These are phyloP conservation scores for Pachyrhizus erosus DNA, from an alignment of 306 rosid species.

Conservation along the genomic window DNA sequence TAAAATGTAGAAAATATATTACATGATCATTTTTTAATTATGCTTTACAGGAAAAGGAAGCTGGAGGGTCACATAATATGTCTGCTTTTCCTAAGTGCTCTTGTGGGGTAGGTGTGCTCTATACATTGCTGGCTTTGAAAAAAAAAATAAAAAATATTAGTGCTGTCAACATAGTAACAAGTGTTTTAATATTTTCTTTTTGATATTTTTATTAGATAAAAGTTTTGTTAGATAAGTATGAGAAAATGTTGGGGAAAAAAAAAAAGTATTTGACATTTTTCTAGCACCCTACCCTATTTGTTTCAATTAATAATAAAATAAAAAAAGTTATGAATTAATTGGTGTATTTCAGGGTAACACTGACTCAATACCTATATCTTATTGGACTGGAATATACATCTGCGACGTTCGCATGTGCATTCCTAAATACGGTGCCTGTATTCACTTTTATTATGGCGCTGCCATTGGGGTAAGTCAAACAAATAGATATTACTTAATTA, in stretches of 20 bases:
- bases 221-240: not conserved
- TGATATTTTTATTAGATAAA: not conserved
- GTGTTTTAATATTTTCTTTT: not conserved
- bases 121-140: not conserved
- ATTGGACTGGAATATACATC: conserved; percentile 83
- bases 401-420: conserved; percentile 83
- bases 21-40: not conserved
- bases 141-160: too few relatives aligned
- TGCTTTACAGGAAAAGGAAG: conserved; percentile 63
- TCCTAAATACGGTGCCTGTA: conserved; percentile 81
- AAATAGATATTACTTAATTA: not conserved
- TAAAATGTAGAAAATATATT: not conserved
- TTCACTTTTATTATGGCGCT: conserved; percentile 76
- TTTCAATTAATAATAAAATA: not conserved
- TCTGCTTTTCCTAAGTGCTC: conserved; percentile 75
- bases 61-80: conserved; percentile 48
- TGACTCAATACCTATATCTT: conserved; percentile 66
- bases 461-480: conserved; percentile 69
- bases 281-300: not conserved
- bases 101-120: conserved; percentile 72
- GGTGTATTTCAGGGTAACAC: conserved; percentile 64
- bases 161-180: too few relatives aligned
- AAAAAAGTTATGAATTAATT: conserved; percentile 1
- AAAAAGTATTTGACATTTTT: not conserved
- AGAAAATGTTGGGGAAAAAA: not conserved